Conservation (phyloP, 495 filamentous ascomycete species). For the Aspergillus ellipticus region DNA sequence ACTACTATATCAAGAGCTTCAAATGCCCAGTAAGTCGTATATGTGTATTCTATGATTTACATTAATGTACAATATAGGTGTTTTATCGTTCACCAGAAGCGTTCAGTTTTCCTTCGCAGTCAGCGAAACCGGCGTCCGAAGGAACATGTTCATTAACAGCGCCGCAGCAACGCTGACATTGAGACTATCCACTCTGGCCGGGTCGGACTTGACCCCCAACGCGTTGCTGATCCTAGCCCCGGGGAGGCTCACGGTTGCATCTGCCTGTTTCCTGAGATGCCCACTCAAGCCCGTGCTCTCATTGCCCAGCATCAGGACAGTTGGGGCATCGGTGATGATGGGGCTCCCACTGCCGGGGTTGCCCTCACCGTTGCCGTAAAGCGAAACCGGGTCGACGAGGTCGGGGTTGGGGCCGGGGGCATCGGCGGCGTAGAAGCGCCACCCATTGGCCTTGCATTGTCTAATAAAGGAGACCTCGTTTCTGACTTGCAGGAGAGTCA, state of each 20-base stretch:
- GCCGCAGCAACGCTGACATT: constrained; percentile 86
- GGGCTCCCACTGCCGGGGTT: constrained; percentile 3
- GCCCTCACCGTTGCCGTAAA: constrained; percentile 2
- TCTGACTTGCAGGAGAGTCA: constrained; percentile 63
- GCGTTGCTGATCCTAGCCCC: constrained; percentile 33
- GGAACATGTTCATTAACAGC: constrained; percentile 64
- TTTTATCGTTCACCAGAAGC: background rate
- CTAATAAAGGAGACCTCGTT: constrained; percentile 66
- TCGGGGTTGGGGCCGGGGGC: constrained; percentile 43
- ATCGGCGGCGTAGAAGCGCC: constrained; percentile 79
- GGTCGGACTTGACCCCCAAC: constrained; percentile 34
- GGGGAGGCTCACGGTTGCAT: constrained; percentile 55
- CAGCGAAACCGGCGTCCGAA: constrained; percentile 42
- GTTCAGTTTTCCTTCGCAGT: constrained; percentile 18
- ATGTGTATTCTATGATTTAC: background rate
- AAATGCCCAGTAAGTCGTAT: too few relatives aligned
- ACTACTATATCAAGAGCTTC: too few relatives aligned
- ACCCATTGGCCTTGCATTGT: constrained; percentile 64
- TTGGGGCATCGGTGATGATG: constrained; percentile 59
- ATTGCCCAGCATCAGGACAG: constrained; percentile 75
- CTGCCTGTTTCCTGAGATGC: constrained; percentile 58
- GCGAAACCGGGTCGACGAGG: constrained; percentile 16
- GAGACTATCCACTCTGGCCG: constrained; percentile 64
- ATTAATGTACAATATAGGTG: background rate
- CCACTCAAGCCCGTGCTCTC: constrained; percentile 72